Evolutionary conservation across 345 rosid genomes (phyloP), one percentile per base, ranked within the genome.

Genomic region (Hibiscus mutabilis): DNA sequence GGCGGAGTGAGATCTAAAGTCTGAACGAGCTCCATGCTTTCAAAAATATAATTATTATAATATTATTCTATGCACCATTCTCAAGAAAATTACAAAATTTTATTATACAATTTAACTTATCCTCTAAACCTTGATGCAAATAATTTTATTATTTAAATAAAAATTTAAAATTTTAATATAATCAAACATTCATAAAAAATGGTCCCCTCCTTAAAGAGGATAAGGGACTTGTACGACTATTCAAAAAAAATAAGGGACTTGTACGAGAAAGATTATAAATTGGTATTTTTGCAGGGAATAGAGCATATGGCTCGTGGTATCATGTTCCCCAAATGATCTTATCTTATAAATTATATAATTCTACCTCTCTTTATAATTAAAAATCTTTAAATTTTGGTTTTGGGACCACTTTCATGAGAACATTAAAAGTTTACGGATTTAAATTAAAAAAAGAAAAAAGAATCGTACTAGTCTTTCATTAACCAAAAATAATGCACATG

Each of bases 41-140:
- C 66, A 67, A 83, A 60, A 35, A 37, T 68, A 81, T 73, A 74
- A 51, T 5, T 1, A 33, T 3, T 8, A n/a, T 49, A 60, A 22
- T 5, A 73, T 3, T 49, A 67, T 65, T 71, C 5, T 35, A 6
- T 33, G 29, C 18, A 29, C 0, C 18, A 53, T 10, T 68, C 5
- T 51, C 18, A 12, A 29, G 2, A 52, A 68, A 52, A 18, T 0
- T 31, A 5, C 3, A 31, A 0, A 53, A 1, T 11, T 52, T 33
- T 52, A 52, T 16, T n/a, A 68, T 52, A 11, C 0, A 5, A 47
- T 9, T 19, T 53, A 53, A 53, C 11, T 53, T 53, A 18, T 53
- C 25, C 59, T 8, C 11, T 37, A 6, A 8, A 37, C 58, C 19
- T 53, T 18, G 14, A 21, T 11, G 5, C 25, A 9, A 55, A 55